These are phyloP conservation scores for Phialocephala sp. DNA, from an alignment of 2,329 filamentous ascomycete genomes.

Conservation along the genomic window DNA sequence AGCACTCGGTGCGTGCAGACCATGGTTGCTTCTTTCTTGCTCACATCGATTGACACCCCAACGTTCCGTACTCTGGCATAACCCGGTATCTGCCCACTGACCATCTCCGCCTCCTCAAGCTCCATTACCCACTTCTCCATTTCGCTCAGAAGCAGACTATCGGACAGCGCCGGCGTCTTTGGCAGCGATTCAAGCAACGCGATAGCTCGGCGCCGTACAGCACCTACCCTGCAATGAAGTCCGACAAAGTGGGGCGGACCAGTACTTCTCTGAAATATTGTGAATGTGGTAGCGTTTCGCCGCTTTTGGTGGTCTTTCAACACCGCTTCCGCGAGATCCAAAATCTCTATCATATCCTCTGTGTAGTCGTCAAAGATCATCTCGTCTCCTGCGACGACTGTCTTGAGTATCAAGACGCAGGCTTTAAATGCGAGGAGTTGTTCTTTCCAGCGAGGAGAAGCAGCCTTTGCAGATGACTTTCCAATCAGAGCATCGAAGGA, in stretches of 20 bases:
- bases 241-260: neutral
- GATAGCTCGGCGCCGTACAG: neutral
- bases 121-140: constrained; percentile 3
- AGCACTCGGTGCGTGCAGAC: neutral
- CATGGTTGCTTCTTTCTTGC: neutral
- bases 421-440: neutral
- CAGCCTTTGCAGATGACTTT: neutral
- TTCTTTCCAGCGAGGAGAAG: neutral
- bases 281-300: neutral
- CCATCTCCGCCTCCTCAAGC: neutral
- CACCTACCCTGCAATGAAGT: neutral
- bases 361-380: constrained; percentile 8
- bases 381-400: neutral
- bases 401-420: neutral
- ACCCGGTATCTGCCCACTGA: neutral
- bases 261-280: neutral
- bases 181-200: neutral
- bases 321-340: neutral
- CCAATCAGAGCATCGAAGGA: neutral
- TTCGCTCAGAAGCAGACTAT: neutral
- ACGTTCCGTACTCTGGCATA: neutral
- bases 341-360: neutral
- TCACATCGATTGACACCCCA: neutral
- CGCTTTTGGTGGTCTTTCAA: too few species aligned
- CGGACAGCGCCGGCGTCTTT: neutral